Conservation (phyloP, 2,329 filamentous ascomycete genomes). For the Colletotrichum sp. region DNA sequence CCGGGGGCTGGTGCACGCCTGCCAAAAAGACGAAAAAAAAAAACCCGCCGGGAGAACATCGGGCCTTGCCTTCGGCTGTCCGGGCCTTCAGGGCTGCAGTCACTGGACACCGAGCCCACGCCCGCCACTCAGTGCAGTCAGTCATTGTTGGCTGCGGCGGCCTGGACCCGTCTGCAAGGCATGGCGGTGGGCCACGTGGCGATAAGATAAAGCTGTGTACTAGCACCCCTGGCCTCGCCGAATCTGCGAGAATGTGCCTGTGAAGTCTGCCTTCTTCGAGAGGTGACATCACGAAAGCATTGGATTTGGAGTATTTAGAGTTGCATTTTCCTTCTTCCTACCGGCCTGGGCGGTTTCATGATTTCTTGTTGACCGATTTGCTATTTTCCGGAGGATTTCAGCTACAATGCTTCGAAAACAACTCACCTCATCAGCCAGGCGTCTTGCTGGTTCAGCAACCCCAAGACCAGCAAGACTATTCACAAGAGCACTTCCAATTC, state of each 20-base stretch:
- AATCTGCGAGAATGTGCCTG: slow-evolving; percentile 46
- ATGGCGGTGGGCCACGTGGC: slow-evolving; percentile 35
- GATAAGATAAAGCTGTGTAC: slow-evolving; percentile 28
- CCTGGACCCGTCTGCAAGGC: not conserved
- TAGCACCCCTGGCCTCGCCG: slow-evolving; percentile 24
- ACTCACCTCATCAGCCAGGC: slow-evolving; percentile 41
- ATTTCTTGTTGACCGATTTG: not conserved
- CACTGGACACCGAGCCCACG: not conserved
- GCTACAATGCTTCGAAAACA: slow-evolving; percentile 45
- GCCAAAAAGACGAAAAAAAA: not conserved
- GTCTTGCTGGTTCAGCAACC: slow-evolving; percentile 34
- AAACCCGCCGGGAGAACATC: not conserved
- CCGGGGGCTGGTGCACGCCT: not conserved
- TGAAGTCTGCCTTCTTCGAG: slow-evolving; percentile 7
- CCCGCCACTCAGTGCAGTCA: not conserved
- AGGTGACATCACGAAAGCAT: slow-evolving; percentile 2
- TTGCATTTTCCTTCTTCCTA: not conserved
- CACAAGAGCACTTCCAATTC: not conserved
- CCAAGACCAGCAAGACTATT: slow-evolving; percentile 29
- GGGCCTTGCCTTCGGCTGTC: not conserved
- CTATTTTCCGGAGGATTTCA: not conserved
- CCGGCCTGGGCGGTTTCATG: not conserved
- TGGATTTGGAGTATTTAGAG: not conserved
- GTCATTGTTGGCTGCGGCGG: not conserved
- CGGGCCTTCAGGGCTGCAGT: not conserved